Conservation (phyloP, 2,329 filamentous ascomycete species). For the Fusarium staphyleae region DNA sequence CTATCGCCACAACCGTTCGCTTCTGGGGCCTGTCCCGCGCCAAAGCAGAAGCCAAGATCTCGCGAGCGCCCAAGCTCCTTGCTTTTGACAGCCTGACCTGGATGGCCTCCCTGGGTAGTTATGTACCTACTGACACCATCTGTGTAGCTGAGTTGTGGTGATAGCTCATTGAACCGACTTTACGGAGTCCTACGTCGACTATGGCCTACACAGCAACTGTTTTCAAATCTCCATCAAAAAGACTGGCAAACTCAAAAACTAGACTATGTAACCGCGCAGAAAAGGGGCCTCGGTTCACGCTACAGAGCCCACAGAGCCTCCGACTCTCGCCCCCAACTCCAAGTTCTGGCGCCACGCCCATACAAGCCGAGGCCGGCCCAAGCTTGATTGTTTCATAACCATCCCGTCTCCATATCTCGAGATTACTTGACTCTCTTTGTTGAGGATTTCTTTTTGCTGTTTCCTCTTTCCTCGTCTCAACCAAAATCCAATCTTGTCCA, state of each 20-base stretch:
- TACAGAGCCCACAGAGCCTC: slow-evolving; percentile 27
- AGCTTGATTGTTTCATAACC: slow-evolving; percentile 30
- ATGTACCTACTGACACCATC: too few relatives aligned
- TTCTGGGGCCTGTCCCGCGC: slow-evolving; percentile 7
- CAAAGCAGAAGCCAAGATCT: not conserved
- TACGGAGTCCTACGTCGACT: too few relatives aligned
- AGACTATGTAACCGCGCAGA: slow-evolving; percentile 35
- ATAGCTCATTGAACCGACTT: too few relatives aligned
- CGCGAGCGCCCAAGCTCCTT: slow-evolving; percentile 1
- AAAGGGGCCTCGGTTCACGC: slow-evolving; percentile 21
- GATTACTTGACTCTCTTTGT: slow-evolving; percentile 23
- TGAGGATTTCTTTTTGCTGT: slow-evolving; percentile 21
- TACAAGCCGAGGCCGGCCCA: slow-evolving; percentile 29
- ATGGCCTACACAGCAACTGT: not conserved
- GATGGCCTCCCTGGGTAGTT: too few relatives aligned
- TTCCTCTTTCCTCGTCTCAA: slow-evolving; percentile 8
- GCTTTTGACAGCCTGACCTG: not conserved
- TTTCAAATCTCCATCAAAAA: not conserved
- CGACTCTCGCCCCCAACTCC: slow-evolving; percentile 6
- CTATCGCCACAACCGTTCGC: slow-evolving; percentile 26
- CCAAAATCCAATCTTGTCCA: not conserved
- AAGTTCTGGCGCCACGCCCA: not conserved
- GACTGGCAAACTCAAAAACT: slow-evolving; percentile 25
- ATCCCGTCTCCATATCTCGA: slow-evolving; percentile 22
- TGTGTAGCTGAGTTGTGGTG: too few relatives aligned